These are phyloP conservation scores for Bothriochloa decipiens DNA, from an alignment of 176 grass and related monocot species.

Conservation along the genomic window DNA sequence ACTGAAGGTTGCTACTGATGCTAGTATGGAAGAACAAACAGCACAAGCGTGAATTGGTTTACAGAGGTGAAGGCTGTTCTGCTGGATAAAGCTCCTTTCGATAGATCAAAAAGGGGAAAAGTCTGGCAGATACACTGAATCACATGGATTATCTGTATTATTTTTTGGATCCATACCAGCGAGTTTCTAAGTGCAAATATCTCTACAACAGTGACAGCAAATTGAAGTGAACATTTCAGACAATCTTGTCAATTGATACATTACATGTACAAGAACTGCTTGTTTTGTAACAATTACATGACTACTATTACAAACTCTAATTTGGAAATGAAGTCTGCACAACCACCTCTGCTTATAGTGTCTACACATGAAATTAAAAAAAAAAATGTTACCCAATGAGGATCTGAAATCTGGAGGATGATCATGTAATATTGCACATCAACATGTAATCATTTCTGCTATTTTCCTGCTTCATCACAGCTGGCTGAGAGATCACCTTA, in stretches of 20 bases:
- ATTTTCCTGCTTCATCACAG: background rate
- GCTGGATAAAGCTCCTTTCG: background rate
- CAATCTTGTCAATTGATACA: background rate
- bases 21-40: slow-evolving; percentile 15
- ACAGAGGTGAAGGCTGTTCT: background rate
- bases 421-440: slow-evolving; percentile 16
- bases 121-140: background rate
- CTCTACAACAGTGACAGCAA: slow-evolving; percentile 1
- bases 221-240: slow-evolving; percentile 17
- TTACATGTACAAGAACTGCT: slow-evolving; percentile 17
- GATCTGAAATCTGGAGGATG: background rate
- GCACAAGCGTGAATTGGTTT: slow-evolving; percentile 20
- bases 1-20: slow-evolving; percentile 1
- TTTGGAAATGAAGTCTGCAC: background rate
- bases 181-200: slow-evolving; percentile 10
- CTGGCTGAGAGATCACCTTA: background rate
- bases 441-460: background rate
- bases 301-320: background rate
- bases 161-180: background rate
- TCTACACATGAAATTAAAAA: background rate
- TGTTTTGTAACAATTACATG: slow-evolving; percentile 18
- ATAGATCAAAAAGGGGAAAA: background rate
- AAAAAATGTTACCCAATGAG: background rate
- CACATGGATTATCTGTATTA: background rate
- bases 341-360: background rate